Base-by-base conservation (phyloP, 805 yeast genomes). In the Wickerhamomyces bisporus region DNA sequence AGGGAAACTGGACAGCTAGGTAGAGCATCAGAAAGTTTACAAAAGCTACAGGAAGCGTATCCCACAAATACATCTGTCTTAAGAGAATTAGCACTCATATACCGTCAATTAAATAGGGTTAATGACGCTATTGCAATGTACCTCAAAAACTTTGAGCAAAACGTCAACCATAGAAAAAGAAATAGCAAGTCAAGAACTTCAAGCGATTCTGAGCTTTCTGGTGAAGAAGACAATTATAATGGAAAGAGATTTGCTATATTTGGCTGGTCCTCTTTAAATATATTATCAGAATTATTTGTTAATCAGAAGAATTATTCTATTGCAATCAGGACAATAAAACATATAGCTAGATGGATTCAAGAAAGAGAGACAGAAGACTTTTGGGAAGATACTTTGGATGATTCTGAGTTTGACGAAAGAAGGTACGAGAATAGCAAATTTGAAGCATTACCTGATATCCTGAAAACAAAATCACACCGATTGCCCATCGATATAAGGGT, bases 191-290 rank as follows among this genome's bases (percentile, higher is more conserved):
- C 48, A 47, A 1, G 61, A 10, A 10, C 10, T 21, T 7, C 7
- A 7, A 21, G 24, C 10, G 24, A 21, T 21, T 41, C 54, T 14
- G 63, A 58, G 35, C 45, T 44, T 36, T 56, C 62, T 1, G 57
- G 56, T 15, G 60, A 57, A 9, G 52, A 44, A 8, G 45, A 43
- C 1, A 55, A 45, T 11, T 52, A 46, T 3, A 43, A 48, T 3
- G 45, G 44, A 36, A 6, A 39, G 35, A 43, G 50, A 29, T 69
- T 72, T 40, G 66, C 86, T 1, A 58, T 60, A 17, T 93, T 91
- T 57, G 87, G 79, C 34, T 93, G 95, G 95, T 82, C 95, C 0
- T 89, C 86, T 42, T 67, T 91, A 34, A 91, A 93, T 51, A 86
- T 87, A 42, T 65, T 91, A 30, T 73, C 85, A 8, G 98, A 93